Evolutionary conservation across 805 yeast species (phyloP).

Genomic region (Dipodascus albidus): DNA sequence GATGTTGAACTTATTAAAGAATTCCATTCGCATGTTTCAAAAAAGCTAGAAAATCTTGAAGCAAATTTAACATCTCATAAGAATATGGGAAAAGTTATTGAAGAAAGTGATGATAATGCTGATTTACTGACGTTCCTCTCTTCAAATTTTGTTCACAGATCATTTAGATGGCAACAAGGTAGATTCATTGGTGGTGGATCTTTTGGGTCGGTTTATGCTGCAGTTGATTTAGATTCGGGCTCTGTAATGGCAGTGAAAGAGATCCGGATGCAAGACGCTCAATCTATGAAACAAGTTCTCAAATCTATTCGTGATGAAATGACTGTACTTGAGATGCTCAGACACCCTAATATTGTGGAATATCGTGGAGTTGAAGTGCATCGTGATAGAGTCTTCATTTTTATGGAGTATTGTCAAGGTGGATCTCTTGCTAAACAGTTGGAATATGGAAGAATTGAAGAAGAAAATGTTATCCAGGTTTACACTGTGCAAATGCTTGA

Average conservation of each 20-base stretch:
- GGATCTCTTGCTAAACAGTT: conserved; percentile 74
- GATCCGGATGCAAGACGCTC: conserved; percentile 79
- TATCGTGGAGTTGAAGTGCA: conserved; percentile 97
- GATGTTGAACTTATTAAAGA: conserved; percentile 44
- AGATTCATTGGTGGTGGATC: conserved; percentile 90
- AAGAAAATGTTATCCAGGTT: conserved; percentile 56
- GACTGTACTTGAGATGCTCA: conserved; percentile 89
- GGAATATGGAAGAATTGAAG: conserved; percentile 39
- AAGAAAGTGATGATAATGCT: conserved; percentile 76
- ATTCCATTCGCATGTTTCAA: conserved; percentile 57
- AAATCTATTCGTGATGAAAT: conserved; percentile 91
- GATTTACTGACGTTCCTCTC: conserved; percentile 80
- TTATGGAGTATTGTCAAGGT: conserved; percentile 93
- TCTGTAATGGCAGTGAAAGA: conserved; percentile 96
- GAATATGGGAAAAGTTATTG: conserved; percentile 78
- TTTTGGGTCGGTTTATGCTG: conserved; percentile 88
- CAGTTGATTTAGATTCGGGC: conserved; percentile 91
- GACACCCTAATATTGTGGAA: conserved; percentile 94
- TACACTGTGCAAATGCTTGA: conserved; percentile 51
- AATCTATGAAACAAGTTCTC: conserved; percentile 70
- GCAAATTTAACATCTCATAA: conserved; percentile 37
- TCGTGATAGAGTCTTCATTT: conserved; percentile 83
- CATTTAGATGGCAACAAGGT: conserved; percentile 97
- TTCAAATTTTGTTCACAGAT: conserved; percentile 75
- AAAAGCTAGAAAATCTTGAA: conserved; percentile 55